Evolutionary conservation across 1,284 basidiomycete genomes (phyloP).

Genomic region (Anthracocystis panici-leucophaei): DNA sequence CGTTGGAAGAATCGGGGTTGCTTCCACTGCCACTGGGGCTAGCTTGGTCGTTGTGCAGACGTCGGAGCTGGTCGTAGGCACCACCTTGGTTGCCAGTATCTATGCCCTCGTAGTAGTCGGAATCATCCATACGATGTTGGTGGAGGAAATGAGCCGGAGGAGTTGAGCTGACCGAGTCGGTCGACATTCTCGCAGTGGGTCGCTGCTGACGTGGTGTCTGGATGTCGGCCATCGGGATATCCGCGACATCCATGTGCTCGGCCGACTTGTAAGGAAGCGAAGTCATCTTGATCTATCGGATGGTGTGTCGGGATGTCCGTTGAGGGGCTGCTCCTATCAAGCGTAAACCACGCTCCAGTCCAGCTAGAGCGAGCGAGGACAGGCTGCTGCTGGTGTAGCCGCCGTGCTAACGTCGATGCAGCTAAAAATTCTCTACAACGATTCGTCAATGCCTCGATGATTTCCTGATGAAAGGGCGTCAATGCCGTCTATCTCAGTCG

Average conservation of each 20-base stretch:
- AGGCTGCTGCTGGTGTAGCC: neutral
- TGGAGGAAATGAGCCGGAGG: constrained; percentile 56
- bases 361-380: neutral
- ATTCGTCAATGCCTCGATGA: too few relatives aligned
- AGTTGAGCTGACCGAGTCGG: constrained; percentile 19
- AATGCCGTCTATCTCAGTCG: neutral
- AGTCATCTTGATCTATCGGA: constrained; percentile 29
- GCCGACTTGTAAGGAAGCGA: constrained; percentile 49
- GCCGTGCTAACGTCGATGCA: too few relatives aligned
- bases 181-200: neutral
- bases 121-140: constrained; percentile 42
- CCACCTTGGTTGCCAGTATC: constrained; percentile 44
- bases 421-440: too few relatives aligned
- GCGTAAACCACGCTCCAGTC: neutral
- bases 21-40: constrained; percentile 40
- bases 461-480: neutral
- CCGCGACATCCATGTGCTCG: constrained; percentile 42
- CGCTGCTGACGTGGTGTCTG: constrained; percentile 29
- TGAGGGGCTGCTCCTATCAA: neutral
- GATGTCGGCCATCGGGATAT: constrained; percentile 49
- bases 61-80: constrained; percentile 14
- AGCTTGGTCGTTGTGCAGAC: constrained; percentile 15
- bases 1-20: constrained; percentile 29
- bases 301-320: neutral
- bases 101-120: constrained; percentile 47